phyloP scores from a whole-genome alignment of 1,284 basidiomycete genomes.

The Spongiforma sp. region DNA sequence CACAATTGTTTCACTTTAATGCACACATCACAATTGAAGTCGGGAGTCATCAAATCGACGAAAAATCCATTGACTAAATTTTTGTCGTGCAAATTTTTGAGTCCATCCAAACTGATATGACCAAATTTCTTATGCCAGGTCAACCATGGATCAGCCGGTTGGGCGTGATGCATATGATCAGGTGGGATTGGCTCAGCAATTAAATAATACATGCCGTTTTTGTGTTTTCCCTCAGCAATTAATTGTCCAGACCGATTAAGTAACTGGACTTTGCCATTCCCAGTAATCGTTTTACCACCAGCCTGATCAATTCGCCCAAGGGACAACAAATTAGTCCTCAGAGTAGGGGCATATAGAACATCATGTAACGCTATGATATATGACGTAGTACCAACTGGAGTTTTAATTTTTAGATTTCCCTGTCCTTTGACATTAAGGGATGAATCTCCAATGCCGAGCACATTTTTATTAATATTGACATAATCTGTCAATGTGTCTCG shows the following conservation, averaged over 20 bases:
- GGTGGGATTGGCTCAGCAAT: background rate
- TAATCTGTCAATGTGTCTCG: no score
- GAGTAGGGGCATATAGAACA: background rate
- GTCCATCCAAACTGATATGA: background rate
- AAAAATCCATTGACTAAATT: background rate
- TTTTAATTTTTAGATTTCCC: no score
- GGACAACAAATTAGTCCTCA: background rate
- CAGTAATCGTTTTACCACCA: background rate
- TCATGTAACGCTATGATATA: background rate
- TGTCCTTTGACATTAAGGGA: no score
- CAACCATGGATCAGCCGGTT: background rate
- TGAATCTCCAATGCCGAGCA: no score
- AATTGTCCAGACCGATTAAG: background rate
- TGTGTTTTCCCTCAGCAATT: background rate
- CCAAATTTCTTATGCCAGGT: background rate
- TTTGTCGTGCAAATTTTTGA: background rate
- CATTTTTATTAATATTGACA: no score
- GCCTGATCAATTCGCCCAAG: background rate
- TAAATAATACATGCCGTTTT: background rate
- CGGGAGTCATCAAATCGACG: background rate
- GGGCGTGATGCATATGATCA: rapidly evolving
- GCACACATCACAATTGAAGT: background rate
- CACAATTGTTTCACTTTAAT: background rate
- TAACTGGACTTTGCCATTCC: background rate
- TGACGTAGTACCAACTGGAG: no score